Evolutionary conservation across 176 grass and related monocot species (phyloP).

Genomic region (Oryza glumipatula): DNA sequence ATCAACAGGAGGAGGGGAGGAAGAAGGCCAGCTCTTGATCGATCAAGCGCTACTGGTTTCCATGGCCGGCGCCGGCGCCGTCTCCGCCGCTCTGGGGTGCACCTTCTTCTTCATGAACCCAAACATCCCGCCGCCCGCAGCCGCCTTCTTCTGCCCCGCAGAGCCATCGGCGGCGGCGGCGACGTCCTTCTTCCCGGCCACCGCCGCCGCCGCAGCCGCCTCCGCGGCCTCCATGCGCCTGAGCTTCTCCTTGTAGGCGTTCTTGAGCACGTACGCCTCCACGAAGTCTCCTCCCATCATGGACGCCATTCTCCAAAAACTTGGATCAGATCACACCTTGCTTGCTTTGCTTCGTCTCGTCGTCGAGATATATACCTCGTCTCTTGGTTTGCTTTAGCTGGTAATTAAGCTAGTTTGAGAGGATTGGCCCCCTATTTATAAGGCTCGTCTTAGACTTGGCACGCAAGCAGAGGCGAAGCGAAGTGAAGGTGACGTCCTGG

Average conservation of each 20-base stretch:
- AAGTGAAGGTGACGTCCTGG: neutral
- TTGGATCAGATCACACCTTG: neutral
- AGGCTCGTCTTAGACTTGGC: conserved; percentile 17
- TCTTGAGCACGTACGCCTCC: conserved; percentile 65
- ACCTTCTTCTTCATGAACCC: conserved; percentile 43
- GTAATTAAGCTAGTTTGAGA: neutral
- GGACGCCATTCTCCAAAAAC: conserved; percentile 47
- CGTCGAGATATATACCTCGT: no score
- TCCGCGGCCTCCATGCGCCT: conserved; percentile 36
- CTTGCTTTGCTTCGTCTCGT: no score
- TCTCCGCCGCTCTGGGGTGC: neutral
- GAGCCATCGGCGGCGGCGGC: neutral
- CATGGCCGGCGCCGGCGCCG: neutral
- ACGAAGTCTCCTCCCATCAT: conserved; percentile 62
- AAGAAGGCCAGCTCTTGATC: neutral
- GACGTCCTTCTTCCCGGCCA: neutral
- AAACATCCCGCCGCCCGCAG: conserved; percentile 1
- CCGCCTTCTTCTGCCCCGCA: conserved; percentile 14
- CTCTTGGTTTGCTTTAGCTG: neutral
- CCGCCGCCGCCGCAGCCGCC: neutral
- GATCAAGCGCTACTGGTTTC: neutral
- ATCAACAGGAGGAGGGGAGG: no score
- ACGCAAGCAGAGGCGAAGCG: conserved; percentile 21
- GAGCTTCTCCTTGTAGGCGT: conserved; percentile 57
- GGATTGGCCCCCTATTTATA: conserved; percentile 28